phyloP scores from a whole-genome alignment of 345 rosid genomes.

The Kernera saxatilis region DNA sequence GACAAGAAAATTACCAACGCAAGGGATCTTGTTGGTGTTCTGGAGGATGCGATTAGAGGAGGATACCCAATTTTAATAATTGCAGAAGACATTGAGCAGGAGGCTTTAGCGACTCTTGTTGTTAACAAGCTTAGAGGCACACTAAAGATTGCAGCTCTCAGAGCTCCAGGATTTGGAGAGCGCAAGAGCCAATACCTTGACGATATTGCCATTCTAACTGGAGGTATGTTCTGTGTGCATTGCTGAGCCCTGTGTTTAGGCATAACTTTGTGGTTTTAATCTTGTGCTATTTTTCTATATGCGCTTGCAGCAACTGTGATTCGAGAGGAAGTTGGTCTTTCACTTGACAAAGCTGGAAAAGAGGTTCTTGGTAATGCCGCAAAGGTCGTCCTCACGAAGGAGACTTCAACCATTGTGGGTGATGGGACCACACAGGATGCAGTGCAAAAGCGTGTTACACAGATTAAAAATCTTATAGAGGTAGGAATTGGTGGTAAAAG shows the following conservation, averaged over 20 bases:
- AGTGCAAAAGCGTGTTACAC: conserved; percentile 85
- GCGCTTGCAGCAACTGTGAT: conserved; percentile 67
- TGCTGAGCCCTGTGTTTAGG: background rate
- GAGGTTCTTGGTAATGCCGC: conserved; percentile 91
- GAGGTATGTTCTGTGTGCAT: conserved; percentile 34
- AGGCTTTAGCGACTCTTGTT: conserved; percentile 94
- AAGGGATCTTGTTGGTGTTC: conserved; percentile 73
- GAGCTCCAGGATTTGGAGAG: conserved; percentile 97
- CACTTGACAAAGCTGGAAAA: conserved; percentile 86
- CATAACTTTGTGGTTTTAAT: background rate
- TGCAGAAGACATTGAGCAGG: conserved; percentile 98
- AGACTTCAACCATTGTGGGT: conserved; percentile 81
- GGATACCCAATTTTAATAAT: conserved; percentile 68
- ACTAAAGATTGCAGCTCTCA: conserved; percentile 90
- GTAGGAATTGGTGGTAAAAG: conserved; percentile 21
- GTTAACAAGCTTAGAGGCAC: conserved; percentile 93
- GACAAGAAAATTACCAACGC: conserved; percentile 97
- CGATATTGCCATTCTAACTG: conserved; percentile 91
- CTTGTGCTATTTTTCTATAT: background rate
- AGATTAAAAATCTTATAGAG: conserved; percentile 89
- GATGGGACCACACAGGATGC: conserved; percentile 98
- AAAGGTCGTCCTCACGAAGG: conserved; percentile 95
- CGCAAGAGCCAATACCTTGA: conserved; percentile 97
- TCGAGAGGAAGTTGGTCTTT: conserved; percentile 91
- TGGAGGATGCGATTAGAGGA: conserved; percentile 89